Conservation (phyloP, 257 asterid genomes). For the Primulina eburnea region DNA sequence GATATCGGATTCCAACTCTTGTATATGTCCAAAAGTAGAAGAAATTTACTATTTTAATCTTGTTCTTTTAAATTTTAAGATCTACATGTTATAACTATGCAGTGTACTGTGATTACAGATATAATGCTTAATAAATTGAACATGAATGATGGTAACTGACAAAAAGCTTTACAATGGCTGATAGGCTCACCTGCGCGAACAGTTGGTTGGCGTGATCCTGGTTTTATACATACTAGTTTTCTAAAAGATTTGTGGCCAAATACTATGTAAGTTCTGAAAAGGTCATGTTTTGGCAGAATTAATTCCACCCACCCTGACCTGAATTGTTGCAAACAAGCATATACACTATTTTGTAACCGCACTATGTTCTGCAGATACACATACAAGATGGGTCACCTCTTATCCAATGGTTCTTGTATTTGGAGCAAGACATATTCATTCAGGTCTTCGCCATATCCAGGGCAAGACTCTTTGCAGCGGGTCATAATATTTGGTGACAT, state of each 20-base stretch:
- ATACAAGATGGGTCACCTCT: slow-evolving; percentile 50
- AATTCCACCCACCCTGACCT: neutral
- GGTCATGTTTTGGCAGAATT: neutral
- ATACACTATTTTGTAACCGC: neutral
- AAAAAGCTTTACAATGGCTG: slow-evolving; percentile 19
- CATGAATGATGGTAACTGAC: slow-evolving; percentile 24
- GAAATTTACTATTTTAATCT: neutral
- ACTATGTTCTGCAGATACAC: slow-evolving; percentile 38
- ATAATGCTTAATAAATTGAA: slow-evolving; percentile 4
- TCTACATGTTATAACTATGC: neutral
- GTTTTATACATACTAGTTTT: slow-evolving; percentile 88
- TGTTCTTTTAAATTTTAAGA: neutral
- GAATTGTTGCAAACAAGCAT: neutral
- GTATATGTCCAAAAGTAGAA: neutral
- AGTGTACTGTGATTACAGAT: neutral
- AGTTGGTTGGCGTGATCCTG: slow-evolving; percentile 99
- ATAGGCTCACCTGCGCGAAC: slow-evolving; percentile 89
- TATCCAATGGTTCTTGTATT: slow-evolving; percentile 37
- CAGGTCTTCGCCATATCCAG: slow-evolving; percentile 55
- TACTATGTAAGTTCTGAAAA: slow-evolving; percentile 42
- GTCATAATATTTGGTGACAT: slow-evolving; percentile 62
- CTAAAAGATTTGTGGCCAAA: slow-evolving; percentile 87
- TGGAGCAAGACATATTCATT: slow-evolving; percentile 59
- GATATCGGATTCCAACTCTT: neutral
- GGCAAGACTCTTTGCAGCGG: slow-evolving; percentile 61